phyloP scores from a whole-genome alignment of 345 rosid species.

The Lagerstroemia speciosa region DNA sequence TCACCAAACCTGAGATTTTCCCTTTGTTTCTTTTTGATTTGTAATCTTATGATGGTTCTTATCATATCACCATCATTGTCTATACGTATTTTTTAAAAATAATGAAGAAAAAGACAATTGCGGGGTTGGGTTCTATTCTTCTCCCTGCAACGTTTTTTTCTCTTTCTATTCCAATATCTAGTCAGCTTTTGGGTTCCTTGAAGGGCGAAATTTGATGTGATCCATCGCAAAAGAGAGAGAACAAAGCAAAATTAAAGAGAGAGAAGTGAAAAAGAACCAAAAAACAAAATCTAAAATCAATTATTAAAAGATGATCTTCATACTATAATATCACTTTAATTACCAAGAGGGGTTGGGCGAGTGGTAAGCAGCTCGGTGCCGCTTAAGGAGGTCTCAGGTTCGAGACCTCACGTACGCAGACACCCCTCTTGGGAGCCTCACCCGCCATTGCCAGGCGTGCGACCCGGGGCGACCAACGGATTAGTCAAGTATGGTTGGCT shows the following conservation, averaged over 20 bases:
- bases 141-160: conserved; percentile 6
- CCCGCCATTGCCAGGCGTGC: no score
- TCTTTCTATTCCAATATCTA: background rate
- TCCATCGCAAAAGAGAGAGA: conserved; percentile 10
- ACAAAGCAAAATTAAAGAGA: conserved; percentile 4
- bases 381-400: no score
- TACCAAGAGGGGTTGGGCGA: no score
- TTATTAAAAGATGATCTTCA: no score
- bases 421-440: no score
- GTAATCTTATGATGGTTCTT: background rate
- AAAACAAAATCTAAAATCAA: background rate
- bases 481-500: no score
- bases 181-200: conserved; percentile 8
- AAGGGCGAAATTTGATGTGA: conserved; percentile 10
- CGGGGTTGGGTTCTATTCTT: conserved; percentile 8
- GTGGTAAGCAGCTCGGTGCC: no score
- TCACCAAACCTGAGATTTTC: conserved; percentile 12
- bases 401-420: no score
- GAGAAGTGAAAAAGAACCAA: background rate
- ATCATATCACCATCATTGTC: background rate
- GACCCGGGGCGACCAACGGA: no score
- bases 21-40: no score
- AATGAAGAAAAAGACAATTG: background rate
- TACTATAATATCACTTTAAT: no score
- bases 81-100: no score